A percentile compares a stretch with the other conserved stretches of the same genome.
Evolutionary conservation across 148 eudicot species (phyloP).

Genomic region (Vaccinium macrocarpon): DNA sequence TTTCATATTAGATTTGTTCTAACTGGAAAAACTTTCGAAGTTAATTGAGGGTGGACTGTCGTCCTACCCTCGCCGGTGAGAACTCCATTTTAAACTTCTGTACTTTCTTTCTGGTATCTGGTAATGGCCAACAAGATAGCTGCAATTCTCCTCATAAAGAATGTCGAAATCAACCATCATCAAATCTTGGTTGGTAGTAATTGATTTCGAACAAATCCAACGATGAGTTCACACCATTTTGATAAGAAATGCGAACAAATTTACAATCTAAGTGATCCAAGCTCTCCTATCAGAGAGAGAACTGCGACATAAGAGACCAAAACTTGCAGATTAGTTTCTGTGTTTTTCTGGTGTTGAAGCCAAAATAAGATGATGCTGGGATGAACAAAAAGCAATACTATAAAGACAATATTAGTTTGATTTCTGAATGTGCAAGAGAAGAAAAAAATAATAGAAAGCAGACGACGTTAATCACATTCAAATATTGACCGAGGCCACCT

Average conservation of each 20-base stretch:
- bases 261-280: neutral
- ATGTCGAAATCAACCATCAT: neutral
- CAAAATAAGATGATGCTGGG: neutral
- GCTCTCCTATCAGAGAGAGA: neutral
- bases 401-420: neutral
- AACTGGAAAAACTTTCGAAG: no score
- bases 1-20: no score
- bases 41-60: no score
- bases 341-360: neutral
- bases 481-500: no score
- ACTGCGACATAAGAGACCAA: neutral
- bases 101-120: no score
- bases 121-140: neutral
- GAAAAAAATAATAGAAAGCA: neutral
- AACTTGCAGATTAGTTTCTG: neutral
- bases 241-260: no score
- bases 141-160: neutral
- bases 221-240: neutral
- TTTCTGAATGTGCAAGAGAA: neutral
- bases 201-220: neutral
- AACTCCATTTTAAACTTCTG: no score
- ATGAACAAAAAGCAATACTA: neutral
- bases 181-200: neutral
- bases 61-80: no score
- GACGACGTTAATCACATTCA: neutral